Evolutionary conservation across 345 rosid species (phyloP), one percentile per base, ranked within the genome.

Genomic region (Psidium guajava): DNA sequence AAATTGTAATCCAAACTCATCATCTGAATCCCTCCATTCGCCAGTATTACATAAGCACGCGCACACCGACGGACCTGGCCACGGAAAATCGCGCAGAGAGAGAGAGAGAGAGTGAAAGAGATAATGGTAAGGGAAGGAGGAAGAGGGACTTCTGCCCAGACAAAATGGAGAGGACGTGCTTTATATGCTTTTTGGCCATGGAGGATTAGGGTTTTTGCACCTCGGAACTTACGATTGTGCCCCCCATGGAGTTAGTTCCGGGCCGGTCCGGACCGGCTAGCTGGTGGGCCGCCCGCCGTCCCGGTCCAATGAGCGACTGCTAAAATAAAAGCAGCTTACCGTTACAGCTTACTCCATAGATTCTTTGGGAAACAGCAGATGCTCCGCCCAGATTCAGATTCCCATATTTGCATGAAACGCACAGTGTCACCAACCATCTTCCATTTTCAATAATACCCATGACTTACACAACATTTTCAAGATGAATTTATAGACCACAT

Each of bases 1-100:
- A 92, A 85, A 81, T 85, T 87, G 89, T 89, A 82, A 82, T 53
- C 95, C 90, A 89, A 87, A 81, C 73, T 92, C 95, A 91, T 93
- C 95, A 89, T 83, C 83, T 90, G 92, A 89, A 28, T 57, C 86
- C 73, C 73, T 77, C 83, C 86, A 32, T 2, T 49, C 55, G n/a
- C 73, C 83, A 1, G 4, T 3, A 11, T 2, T 1, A 2, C 82
- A 42, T 3, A 32, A 18, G 14, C 27, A 47, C 20, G 51, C 24
- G 32, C 57, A 51, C 13, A 51, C 42, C 42, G 36, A 36, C 40
- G 9, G 9, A 24, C 40, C 8, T 11, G 28, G n/a, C 11, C 36
- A 40, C 51, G 49, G 20, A 15, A 22, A 51, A 6, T 15, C 54
- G 54, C 18, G 1, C 21, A 14, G 6, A 32, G 22, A 3, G 11